Evolutionary conservation across 805 yeast species (phyloP).

Genomic region (Torulaspora gathmanii): DNA sequence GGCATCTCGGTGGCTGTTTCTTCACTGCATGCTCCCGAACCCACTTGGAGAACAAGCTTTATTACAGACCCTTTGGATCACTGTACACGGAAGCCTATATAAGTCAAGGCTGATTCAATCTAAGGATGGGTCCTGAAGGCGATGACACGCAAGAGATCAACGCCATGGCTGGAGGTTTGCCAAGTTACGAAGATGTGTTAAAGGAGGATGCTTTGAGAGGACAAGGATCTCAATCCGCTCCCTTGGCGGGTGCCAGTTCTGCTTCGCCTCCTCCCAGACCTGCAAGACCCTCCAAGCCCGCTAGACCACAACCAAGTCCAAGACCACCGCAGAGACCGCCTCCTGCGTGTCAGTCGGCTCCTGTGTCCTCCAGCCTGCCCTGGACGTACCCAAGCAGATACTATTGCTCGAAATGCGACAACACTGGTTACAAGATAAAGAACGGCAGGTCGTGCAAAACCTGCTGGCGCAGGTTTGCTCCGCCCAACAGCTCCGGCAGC

Average conservation of each 20-base stretch:
- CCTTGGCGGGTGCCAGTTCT: not conserved
- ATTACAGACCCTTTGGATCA: too few relatives aligned
- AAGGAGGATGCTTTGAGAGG: slow-evolving; percentile 14
- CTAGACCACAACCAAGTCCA: slow-evolving; percentile 1
- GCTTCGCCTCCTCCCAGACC: slow-evolving; percentile 9
- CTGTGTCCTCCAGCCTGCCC: slow-evolving; percentile 39
- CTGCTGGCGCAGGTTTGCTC: slow-evolving; percentile 65
- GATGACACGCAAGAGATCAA: not conserved
- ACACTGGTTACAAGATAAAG: slow-evolving; percentile 60
- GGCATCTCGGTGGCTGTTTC: too few relatives aligned
- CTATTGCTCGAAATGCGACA: slow-evolving; percentile 63
- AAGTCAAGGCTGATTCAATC: too few relatives aligned
- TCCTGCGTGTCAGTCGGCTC: slow-evolving; percentile 1
- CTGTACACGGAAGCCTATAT: too few relatives aligned
- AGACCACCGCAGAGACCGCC: slow-evolving; percentile 11
- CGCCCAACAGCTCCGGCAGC: slow-evolving; percentile 30
- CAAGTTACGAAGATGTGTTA: slow-evolving; percentile 45
- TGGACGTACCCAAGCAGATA: slow-evolving; percentile 62
- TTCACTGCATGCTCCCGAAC: too few relatives aligned
- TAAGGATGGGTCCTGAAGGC: not conserved
- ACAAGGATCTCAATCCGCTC: slow-evolving; percentile 4
- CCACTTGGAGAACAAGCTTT: too few relatives aligned
- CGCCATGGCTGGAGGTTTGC: slow-evolving; percentile 32
- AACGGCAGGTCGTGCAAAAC: slow-evolving; percentile 62
- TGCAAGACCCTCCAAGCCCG: slow-evolving; percentile 8